A percentile compares a stretch with the other conserved stretches of the same genome.
These are phyloP conservation scores for Aschersonia sp. DNA, from an alignment of 2,329 filamentous ascomycete genomes.

Conservation along the genomic window DNA sequence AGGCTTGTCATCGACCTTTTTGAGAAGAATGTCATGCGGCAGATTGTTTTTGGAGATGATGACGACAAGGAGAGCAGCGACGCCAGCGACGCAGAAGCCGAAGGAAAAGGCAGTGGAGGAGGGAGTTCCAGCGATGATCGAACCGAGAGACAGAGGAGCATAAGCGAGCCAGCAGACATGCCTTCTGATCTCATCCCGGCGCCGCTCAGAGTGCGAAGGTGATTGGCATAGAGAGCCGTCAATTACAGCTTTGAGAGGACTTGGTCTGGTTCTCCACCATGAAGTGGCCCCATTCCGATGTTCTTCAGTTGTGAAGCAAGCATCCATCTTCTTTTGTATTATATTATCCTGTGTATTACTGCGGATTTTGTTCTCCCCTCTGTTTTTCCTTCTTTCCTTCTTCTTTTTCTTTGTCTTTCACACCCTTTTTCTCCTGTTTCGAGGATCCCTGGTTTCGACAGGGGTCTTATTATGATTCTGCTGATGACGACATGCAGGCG, in stretches of 20 bases:
- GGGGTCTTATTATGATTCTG: too few species aligned
- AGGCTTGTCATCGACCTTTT: slow-evolving; percentile 90
- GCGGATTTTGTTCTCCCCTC: too few species aligned
- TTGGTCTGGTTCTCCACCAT: too few species aligned
- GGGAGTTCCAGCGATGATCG: slow-evolving; percentile 35
- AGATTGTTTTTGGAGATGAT: slow-evolving; percentile 58
- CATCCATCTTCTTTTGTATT: too few species aligned
- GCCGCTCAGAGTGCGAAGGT: slow-evolving; percentile 17
- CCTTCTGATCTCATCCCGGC: slow-evolving; percentile 18
- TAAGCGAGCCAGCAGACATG: slow-evolving; percentile 26
- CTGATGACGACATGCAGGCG: background rate
- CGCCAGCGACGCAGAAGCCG: slow-evolving; percentile 37
- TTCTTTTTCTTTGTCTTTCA: too few species aligned
- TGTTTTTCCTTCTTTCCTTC: too few species aligned
- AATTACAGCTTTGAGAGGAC: too few species aligned
- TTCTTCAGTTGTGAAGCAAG: too few species aligned
- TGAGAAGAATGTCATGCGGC: slow-evolving; percentile 74
- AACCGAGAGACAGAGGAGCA: slow-evolving; percentile 43
- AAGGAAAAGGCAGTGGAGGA: slow-evolving; percentile 40
- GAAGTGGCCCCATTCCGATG: too few species aligned
- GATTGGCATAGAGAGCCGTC: slow-evolving; percentile 1
- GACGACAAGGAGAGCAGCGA: slow-evolving; percentile 42
- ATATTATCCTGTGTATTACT: too few species aligned
- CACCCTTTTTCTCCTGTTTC: too few species aligned
- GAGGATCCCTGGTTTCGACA: too few species aligned